phyloP scores from a whole-genome alignment of 2,329 filamentous ascomycete genomes.

The Akanthomyces uredinophilus region DNA sequence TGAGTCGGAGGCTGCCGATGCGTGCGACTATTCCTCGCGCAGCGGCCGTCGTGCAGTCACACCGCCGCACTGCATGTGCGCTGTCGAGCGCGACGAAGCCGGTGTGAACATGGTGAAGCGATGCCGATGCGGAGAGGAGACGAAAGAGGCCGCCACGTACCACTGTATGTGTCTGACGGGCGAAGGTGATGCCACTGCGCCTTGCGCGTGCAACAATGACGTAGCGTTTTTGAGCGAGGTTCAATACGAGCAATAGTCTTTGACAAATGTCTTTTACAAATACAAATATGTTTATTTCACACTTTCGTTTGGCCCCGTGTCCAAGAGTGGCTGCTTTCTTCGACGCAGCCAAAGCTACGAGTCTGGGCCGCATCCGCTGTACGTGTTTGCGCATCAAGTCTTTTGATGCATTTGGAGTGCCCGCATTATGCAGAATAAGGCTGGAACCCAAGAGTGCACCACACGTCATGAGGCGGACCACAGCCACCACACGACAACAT shows the following conservation, averaged over 20 bases:
- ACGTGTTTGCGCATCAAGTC: no score
- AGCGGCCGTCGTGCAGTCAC: background rate
- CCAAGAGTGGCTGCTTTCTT: background rate
- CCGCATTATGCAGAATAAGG: background rate
- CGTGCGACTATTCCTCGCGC: background rate
- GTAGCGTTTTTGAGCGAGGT: slow-evolving; percentile 3
- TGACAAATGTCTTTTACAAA: no score
- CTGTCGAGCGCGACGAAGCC: background rate
- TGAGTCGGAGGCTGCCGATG: background rate
- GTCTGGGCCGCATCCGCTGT: no score
- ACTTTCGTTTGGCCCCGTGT: no score
- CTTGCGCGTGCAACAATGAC: slow-evolving; percentile 4
- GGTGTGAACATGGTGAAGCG: background rate
- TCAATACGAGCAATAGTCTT: background rate
- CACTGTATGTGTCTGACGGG: slow-evolving; percentile 7
- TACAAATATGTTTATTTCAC: background rate
- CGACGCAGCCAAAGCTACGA: no score
- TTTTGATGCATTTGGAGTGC: background rate
- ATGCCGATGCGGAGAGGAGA: background rate
- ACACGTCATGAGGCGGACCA: background rate
- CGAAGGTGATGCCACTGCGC: background rate
- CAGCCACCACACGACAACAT: background rate
- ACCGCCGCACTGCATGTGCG: slow-evolving; percentile 1
- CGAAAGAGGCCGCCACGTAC: background rate
- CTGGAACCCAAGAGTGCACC: background rate